phyloP scores from a whole-genome alignment of 2,329 filamentous ascomycete species.

The Tolypocladium album region DNA sequence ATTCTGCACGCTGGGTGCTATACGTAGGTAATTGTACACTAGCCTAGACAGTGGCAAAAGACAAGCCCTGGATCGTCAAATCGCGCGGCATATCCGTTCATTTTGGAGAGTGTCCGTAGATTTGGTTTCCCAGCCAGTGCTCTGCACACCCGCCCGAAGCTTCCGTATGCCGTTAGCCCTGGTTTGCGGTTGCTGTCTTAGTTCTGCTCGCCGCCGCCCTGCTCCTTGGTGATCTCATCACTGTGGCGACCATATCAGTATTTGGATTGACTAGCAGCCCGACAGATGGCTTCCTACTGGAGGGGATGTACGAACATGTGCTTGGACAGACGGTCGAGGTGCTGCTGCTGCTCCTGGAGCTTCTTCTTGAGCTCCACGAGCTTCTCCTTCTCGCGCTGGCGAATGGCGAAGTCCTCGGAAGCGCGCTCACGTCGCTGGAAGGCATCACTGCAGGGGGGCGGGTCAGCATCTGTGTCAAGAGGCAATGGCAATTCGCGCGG shows the following conservation, averaged over 20 bases:
- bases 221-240: conserved; percentile 64
- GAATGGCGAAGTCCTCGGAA: conserved; percentile 74
- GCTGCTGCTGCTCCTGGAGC: conserved; percentile 66
- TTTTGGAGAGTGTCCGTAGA: neutral
- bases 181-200: conserved; percentile 19
- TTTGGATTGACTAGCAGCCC: neutral
- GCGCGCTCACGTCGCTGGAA: conserved; percentile 91
- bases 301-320: conserved; percentile 57
- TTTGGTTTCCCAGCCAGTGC: too few species aligned
- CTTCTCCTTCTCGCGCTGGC: conserved; percentile 84
- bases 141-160: neutral
- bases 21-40: conserved; percentile 27
- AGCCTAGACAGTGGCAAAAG: conserved; percentile 18
- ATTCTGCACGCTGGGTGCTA: conserved; percentile 9
- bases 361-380: conserved; percentile 63
- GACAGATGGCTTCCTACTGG: neutral
- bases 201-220: conserved; percentile 59
- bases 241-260: conserved; percentile 29
- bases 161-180: neutral
- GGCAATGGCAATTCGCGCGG: neutral
- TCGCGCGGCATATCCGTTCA: conserved; percentile 5
- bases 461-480: conserved; percentile 1
- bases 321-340: conserved; percentile 74
- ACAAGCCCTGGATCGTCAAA: conserved; percentile 10
- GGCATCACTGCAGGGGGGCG: conserved; percentile 53